Evolutionary conservation across 257 asterid genomes (phyloP).

Genomic region (Gentiana dahurica): DNA sequence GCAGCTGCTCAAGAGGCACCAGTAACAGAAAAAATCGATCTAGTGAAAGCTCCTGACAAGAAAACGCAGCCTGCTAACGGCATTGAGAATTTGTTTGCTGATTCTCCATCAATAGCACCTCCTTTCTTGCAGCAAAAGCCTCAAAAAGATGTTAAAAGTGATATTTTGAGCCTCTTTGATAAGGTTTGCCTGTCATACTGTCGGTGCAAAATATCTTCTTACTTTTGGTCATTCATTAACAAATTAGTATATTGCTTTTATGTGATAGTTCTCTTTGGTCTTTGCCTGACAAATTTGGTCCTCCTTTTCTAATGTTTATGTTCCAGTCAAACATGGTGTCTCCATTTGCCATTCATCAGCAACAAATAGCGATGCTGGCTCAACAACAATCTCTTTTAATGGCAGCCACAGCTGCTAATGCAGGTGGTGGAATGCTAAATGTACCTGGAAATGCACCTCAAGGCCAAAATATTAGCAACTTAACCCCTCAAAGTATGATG

Average conservation of each 20-base stretch:
- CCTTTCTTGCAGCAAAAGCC: slow-evolving; percentile 35
- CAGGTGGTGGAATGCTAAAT: slow-evolving; percentile 41
- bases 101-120: slow-evolving; percentile 53
- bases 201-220: slow-evolving; percentile 2
- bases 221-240: neutral
- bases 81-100: slow-evolving; percentile 74
- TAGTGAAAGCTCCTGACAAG: slow-evolving; percentile 26
- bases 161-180: slow-evolving; percentile 95
- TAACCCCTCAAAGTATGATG: slow-evolving; percentile 59
- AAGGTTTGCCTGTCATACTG: slow-evolving; percentile 43
- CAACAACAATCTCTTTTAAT: slow-evolving; percentile 71
- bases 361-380: slow-evolving; percentile 81
- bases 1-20: slow-evolving; percentile 73
- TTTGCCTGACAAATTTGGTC: neutral
- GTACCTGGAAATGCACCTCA: slow-evolving; percentile 38
- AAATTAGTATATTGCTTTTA: too few relatives aligned
- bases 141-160: slow-evolving; percentile 69
- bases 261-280: neutral
- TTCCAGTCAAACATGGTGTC: slow-evolving; percentile 63
- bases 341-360: slow-evolving; percentile 66
- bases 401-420: slow-evolving; percentile 70
- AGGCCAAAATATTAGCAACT: slow-evolving; percentile 41
- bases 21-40: slow-evolving; percentile 31
- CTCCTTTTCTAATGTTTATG: neutral
- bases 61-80: slow-evolving; percentile 47